phyloP scores from a whole-genome alignment of 73 alveolate species.

The Tetrahymena borealis region DNA sequence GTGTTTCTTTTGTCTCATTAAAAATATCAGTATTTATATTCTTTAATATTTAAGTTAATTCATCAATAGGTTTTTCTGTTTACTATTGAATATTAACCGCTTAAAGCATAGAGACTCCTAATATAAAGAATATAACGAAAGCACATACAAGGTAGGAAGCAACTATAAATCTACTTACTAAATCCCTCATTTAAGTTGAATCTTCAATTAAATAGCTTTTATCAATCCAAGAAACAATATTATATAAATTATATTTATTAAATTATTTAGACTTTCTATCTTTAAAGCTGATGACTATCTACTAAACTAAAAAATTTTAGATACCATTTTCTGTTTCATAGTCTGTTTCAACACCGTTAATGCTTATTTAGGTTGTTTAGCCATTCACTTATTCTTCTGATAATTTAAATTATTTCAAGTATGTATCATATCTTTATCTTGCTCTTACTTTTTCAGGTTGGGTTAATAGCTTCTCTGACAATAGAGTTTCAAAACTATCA shows the following conservation, averaged over 20 bases:
- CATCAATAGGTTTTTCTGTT: neutral
- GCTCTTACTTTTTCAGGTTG: too few relatives aligned
- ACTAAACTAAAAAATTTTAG: neutral
- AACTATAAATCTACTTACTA: neutral
- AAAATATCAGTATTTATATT: neutral
- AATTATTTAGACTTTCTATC: neutral
- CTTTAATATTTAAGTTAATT: neutral
- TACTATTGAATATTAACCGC: neutral
- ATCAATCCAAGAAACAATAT: neutral
- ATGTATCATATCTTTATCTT: too few relatives aligned
- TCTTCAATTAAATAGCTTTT: neutral
- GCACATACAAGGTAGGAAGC: neutral
- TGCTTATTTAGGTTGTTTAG: neutral
- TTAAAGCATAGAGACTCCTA: neutral
- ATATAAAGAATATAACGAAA: neutral
- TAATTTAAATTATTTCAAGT: neutral
- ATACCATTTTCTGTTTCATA: neutral
- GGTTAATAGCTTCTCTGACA: too few relatives aligned
- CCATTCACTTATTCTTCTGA: neutral
- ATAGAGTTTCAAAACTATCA: too few relatives aligned
- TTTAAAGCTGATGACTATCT: neutral
- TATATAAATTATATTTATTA: neutral
- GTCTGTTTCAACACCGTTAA: neutral
- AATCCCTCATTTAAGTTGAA: neutral
- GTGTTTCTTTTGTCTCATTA: neutral